Evolutionary conservation across 1,139 yeast genomes (phyloP).

Genomic region (Geotrichum klebahnii): DNA sequence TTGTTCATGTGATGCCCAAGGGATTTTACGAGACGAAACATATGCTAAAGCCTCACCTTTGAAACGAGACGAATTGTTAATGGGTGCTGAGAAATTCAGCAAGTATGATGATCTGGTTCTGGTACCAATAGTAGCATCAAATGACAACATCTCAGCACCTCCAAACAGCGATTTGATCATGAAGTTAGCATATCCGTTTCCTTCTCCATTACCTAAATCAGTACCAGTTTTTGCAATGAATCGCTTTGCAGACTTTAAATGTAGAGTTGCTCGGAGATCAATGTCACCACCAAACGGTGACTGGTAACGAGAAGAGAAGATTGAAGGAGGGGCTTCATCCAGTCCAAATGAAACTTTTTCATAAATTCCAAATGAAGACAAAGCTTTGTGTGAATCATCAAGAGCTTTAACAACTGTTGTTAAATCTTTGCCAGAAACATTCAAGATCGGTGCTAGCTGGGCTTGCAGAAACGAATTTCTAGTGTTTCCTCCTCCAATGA

Average conservation of each 20-base stretch:
- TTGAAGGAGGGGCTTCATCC: slow-evolving; percentile 30
- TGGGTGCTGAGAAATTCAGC: slow-evolving; percentile 60
- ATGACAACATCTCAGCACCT: slow-evolving; percentile 74
- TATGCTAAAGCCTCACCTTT: slow-evolving; percentile 53
- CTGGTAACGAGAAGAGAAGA: slow-evolving; percentile 23
- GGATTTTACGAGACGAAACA: slow-evolving; percentile 58
- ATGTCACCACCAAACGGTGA: slow-evolving; percentile 15
- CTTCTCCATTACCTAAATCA: slow-evolving; percentile 91
- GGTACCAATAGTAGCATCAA: slow-evolving; percentile 80
- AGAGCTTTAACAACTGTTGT: slow-evolving; percentile 33
- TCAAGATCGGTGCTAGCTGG: slow-evolving; percentile 55
- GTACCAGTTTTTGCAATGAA: slow-evolving; percentile 87
- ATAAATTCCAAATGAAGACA: slow-evolving; percentile 43
- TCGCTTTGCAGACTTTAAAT: slow-evolving; percentile 35
- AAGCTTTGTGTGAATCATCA: slow-evolving; percentile 34
- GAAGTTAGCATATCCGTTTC: slow-evolving; percentile 75
- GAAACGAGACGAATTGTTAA: slow-evolving; percentile 50
- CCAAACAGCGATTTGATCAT: slow-evolving; percentile 78
- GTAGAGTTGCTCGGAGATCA: slow-evolving; percentile 27
- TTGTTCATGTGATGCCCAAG: slow-evolving; percentile 66
- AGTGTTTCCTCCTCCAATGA: slow-evolving; percentile 52
- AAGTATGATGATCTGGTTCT: slow-evolving; percentile 66
- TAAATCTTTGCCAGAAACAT: slow-evolving; percentile 32
- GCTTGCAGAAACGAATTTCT: slow-evolving; percentile 50
- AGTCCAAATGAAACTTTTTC: slow-evolving; percentile 47